A percentile compares a stretch with the other conserved stretches of the same genome.
phyloP scores from a whole-genome alignment of 2,329 filamentous ascomycete genomes.

The Colletotrichum lindemuthianum region DNA sequence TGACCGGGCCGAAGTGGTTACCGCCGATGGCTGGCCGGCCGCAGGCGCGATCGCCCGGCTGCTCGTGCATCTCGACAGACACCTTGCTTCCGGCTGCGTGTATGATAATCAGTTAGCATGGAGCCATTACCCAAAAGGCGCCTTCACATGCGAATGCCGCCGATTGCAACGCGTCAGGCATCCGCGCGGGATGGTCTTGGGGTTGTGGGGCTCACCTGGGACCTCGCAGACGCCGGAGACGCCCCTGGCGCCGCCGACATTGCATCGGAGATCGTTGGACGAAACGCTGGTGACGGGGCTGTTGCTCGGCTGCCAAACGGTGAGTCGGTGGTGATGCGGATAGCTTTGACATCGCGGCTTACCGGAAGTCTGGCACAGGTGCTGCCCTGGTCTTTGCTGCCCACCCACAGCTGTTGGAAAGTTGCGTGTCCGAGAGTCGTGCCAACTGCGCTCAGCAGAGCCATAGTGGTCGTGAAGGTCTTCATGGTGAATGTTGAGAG shows the following conservation, averaged over 20 bases:
- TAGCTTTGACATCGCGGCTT: neutral
- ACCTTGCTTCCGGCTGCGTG: slow-evolving; percentile 46
- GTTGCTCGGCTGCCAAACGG: slow-evolving; percentile 42
- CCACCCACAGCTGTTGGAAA: slow-evolving; percentile 60
- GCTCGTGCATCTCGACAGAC: slow-evolving; percentile 56
- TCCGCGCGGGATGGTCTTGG: slow-evolving; percentile 2
- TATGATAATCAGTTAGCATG: neutral
- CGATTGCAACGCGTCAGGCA: neutral
- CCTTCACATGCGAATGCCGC: neutral
- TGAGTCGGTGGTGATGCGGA: neutral
- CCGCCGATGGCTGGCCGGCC: slow-evolving; percentile 60
- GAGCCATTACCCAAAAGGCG: neutral
- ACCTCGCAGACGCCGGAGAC: slow-evolving; percentile 39
- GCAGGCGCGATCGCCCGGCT: slow-evolving; percentile 53
- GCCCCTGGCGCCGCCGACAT: slow-evolving; percentile 47
- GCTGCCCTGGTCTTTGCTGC: slow-evolving; percentile 40
- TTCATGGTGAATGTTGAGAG: neutral
- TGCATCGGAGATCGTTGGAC: slow-evolving; percentile 54
- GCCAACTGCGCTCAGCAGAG: neutral
- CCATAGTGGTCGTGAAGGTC: slow-evolving; percentile 9
- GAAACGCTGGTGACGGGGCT: slow-evolving; percentile 52
- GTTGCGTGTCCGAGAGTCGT: slow-evolving; percentile 53
- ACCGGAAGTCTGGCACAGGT: slow-evolving; percentile 29
- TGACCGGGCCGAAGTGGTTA: slow-evolving; percentile 59
- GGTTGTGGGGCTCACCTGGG: slow-evolving; percentile 2